Conservation (phyloP, 2,329 filamentous ascomycete genomes). For the Chalaropsis ovoidea region DNA sequence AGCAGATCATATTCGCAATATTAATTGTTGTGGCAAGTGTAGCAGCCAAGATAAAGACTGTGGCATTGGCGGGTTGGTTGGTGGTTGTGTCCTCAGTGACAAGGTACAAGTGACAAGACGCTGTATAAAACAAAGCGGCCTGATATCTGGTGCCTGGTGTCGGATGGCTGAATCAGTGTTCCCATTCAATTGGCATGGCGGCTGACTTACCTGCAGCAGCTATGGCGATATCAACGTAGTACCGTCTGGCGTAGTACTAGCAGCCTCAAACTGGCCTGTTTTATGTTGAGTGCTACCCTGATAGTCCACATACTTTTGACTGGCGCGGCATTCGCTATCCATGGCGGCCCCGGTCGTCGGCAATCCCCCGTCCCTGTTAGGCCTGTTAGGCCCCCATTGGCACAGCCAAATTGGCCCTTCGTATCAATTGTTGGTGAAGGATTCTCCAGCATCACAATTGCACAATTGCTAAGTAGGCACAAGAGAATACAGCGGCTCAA, state of each 20-base stretch:
- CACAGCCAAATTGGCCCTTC: background rate
- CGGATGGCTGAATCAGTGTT: background rate
- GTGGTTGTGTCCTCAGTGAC: background rate
- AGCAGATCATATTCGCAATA: background rate
- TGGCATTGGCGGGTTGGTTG: background rate
- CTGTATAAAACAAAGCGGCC: background rate
- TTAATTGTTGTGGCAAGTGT: background rate
- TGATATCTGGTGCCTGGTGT: background rate
- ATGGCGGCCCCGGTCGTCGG: background rate
- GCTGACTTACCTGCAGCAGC: background rate
- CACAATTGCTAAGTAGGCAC: background rate
- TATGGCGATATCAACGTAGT: background rate
- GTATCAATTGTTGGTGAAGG: background rate
- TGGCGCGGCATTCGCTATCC: background rate
- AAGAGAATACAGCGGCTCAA: background rate
- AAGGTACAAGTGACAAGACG: background rate
- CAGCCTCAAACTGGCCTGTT: background rate
- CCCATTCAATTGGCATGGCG: background rate
- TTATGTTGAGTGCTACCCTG: background rate
- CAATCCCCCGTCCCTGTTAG: background rate
- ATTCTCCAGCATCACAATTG: background rate
- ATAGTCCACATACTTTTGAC: slow-evolving; percentile 2
- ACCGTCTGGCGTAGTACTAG: background rate
- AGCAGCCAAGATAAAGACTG: background rate
- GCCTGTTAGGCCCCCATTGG: background rate